Base-by-base conservation (phyloP, 2,329 filamentous ascomycete genomes). In the Knufia fluminis region DNA sequence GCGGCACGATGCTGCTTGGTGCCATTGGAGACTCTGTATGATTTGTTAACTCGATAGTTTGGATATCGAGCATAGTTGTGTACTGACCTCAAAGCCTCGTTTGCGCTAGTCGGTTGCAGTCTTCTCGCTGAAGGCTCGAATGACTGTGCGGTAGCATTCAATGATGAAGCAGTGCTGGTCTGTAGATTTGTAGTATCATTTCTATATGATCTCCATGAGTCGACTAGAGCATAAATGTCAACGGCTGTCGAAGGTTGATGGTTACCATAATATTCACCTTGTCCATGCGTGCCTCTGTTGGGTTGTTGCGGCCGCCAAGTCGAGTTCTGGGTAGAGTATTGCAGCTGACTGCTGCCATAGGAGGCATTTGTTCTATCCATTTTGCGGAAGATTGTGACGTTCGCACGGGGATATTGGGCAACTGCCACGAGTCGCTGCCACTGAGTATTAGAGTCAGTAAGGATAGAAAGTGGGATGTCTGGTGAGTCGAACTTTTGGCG, bases 31-130 rank as follows among this genome's bases (percentile, higher is more conserved):
- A 50, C 31, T 48, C 56, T 58, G 46, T 57, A 55, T 43, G 47
- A 12, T 33, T 59, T 58, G 56, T 59, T 45, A 59, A 59, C 52
- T 52, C 56, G 56, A 56, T 57, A 56, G 40, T 46, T 51, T 41
- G 57, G 46, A 56, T 58, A 57, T 49, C 53, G 54, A 56, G 50
- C 48, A 39, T 53, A 54, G 16, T 44, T 52, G 33, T 56, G 51
- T 24, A 59, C 56, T 57, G 48, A 59, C 56, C 57, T 58, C 35
- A 56, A 32, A 36, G 50, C 42, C 40, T 57, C 47, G 44, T 51
- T 45, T 26, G 46, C 49, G 40, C 35, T 42, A 4, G 48, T 14
- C 23, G 51, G 42, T 7, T 42, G 16, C 31, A 14, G 44, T n/a
- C 9, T 22, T 28, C 16, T 24, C 38, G 20, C 40, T 48, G 16